Base-by-base conservation (phyloP, 2,329 filamentous ascomycete genomes). In the Aspergillus jensenii region DNA sequence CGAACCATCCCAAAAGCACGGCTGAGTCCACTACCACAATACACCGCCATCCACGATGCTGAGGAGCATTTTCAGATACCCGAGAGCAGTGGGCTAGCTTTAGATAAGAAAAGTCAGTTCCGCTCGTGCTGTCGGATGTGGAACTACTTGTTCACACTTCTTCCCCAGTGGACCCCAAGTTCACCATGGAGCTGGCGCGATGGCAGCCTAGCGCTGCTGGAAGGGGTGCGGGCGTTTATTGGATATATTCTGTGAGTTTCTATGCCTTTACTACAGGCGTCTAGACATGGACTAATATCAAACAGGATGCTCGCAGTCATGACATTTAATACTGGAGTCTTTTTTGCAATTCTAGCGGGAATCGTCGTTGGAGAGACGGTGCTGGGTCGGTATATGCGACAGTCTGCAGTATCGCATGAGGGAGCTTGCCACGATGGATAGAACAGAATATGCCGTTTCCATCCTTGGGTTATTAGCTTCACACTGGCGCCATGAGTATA, bases 231-330 rank as follows among this genome's bases (percentile, higher is more conserved):
- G 17, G 61, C 51, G 1, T 31, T 60, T 9, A 44, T 62, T 2
- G 57, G 57, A 14, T 62, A 60, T 47, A 33, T 58, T 17, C 21
- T 63, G 61, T 62, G 33, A 40, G 39, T 44, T 9, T 15, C 3
- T 45, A 9, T 21, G 4, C 27, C 3, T 31, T 31, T 2, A 8
- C 25, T 27, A 27, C 27, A 11, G 27, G 27, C 7, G 8, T 2
- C 25, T 27, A 1, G 25, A 27, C 25, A 27, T 31, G 27, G 27
- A 3, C 27, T 31, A 31, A 31, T 31, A 31, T 31, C 23, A 21
- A 8, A 21, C 11, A 62, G 62, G 12, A 62, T 64, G 62, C 21
- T 64, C 14, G 56, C 59, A 0, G 54, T 64, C 4, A 64, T 64
- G 62, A 59, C 58, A 7, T 58, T 59, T 27, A 64, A 62, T 21